These are phyloP conservation scores for Candida tibetensis DNA, from an alignment of 805 yeast genomes.

Conservation along the genomic window DNA sequence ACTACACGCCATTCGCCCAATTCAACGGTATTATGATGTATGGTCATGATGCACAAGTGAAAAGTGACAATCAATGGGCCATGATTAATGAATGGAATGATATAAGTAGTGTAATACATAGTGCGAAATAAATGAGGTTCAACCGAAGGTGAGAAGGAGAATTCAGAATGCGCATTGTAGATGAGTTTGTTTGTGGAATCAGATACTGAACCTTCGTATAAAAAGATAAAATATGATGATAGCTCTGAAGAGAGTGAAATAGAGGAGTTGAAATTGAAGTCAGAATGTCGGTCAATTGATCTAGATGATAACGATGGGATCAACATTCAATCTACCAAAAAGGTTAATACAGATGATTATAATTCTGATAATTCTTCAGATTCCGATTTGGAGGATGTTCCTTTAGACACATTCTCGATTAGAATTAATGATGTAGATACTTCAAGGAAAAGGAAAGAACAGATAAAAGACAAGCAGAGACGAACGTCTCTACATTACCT, in stretches of 20 bases:
- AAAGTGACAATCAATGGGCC: conserved; percentile 21
- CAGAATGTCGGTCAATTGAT: no score
- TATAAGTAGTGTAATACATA: conserved; percentile 25
- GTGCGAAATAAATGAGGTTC: not conserved
- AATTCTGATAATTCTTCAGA: not conserved
- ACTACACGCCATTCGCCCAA: conserved; percentile 18
- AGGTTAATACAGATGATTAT: no score
- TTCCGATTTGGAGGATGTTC: not conserved
- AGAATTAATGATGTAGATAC: not conserved
- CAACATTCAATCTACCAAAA: not conserved
- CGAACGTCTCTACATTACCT: conserved; percentile 15
- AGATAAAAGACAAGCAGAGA: conserved; percentile 10
- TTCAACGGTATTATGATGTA: conserved; percentile 19
- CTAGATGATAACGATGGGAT: no score
- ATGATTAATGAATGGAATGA: conserved; percentile 29
- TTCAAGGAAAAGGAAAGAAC: conserved; percentile 4
- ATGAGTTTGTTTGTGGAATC: not conserved
- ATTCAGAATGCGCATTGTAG: not conserved
- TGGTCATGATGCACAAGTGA: conserved; percentile 30
- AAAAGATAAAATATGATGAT: not conserved
- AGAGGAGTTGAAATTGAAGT: no score
- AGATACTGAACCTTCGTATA: not conserved
- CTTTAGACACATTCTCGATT: not conserved
- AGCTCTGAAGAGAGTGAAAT: not conserved
- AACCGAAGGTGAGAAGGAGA: no score